Percentiles rank a stretch among this genome's conserved stretches.
Conservation (phyloP, 352 stramenopile species). For the Phytophthora podocarpi region DNA sequence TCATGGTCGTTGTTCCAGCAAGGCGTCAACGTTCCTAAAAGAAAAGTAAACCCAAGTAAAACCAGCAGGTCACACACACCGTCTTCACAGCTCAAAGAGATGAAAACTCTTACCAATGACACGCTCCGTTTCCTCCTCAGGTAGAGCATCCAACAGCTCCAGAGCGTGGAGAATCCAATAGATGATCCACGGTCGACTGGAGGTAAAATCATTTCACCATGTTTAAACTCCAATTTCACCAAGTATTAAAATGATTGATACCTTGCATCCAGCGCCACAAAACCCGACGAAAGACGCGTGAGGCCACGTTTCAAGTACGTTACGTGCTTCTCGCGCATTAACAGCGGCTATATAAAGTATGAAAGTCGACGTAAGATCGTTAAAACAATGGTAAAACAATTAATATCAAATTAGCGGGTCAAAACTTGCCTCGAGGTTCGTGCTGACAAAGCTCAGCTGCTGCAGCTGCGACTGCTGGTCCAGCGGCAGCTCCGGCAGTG, state of each 20-base stretch:
- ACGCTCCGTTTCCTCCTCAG: slow-evolving; percentile 38
- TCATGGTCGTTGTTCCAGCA: slow-evolving; percentile 60
- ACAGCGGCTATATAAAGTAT: slow-evolving; percentile 37
- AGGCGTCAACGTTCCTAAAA: slow-evolving; percentile 51
- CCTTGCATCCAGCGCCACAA: slow-evolving; percentile 92
- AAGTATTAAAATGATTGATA: slow-evolving; percentile 13
- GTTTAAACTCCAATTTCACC: slow-evolving; percentile 7
- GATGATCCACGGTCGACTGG: slow-evolving; percentile 95
- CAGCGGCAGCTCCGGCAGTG: slow-evolving; percentile 71
- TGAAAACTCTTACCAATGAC: slow-evolving; percentile 40
- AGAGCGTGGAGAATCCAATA: slow-evolving; percentile 98
- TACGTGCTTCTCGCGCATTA: slow-evolving; percentile 89
- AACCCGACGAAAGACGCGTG: slow-evolving; percentile 71
- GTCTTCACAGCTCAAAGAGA: background rate
- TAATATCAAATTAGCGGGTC: background rate
- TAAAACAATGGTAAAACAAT: slow-evolving; percentile 1
- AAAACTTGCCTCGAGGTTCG: slow-evolving; percentile 44
- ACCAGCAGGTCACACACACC: background rate
- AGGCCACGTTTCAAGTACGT: slow-evolving; percentile 80
- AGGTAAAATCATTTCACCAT: no score
- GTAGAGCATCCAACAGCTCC: slow-evolving; percentile 92
- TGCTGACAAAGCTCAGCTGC: slow-evolving; percentile 81
- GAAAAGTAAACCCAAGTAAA: background rate
- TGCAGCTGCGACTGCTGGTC: slow-evolving; percentile 88
- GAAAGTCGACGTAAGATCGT: background rate